phyloP scores from a whole-genome alignment of 2,329 filamentous ascomycete genomes.

The Paraconiothyrium brasiliense region DNA sequence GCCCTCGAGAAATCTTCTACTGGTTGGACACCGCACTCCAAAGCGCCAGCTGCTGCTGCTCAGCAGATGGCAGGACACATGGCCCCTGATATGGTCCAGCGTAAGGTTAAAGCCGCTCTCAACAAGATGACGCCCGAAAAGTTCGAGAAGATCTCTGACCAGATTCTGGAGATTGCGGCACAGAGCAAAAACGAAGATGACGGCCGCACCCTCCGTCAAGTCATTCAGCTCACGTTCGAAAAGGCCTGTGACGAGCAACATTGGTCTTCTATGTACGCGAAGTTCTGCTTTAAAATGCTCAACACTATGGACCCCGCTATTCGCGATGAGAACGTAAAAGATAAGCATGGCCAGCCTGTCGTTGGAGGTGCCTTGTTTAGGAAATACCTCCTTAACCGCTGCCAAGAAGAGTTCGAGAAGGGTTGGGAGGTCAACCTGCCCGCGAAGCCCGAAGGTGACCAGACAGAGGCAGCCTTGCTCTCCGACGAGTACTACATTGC shows the following conservation, averaged over 20 bases:
- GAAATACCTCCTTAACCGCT: constrained; percentile 98
- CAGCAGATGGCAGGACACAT: constrained; percentile 60
- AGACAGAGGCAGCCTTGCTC: constrained; percentile 82
- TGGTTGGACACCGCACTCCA: constrained; percentile 85
- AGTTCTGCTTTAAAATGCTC: constrained; percentile 72
- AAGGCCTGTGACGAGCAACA: constrained; percentile 98
- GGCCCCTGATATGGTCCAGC: constrained; percentile 92
- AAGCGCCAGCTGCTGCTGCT: constrained; percentile 46
- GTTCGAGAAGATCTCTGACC: constrained; percentile 93
- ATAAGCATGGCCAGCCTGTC: constrained; percentile 88
- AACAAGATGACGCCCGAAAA: constrained; percentile 99
- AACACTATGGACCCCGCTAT: constrained; percentile 95
- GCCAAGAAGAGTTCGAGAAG: constrained; percentile 98
- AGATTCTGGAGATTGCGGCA: constrained; percentile 89
- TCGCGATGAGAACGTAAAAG: constrained; percentile 91
- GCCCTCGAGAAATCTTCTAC: constrained; percentile 75
- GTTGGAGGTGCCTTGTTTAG: constrained; percentile 94
- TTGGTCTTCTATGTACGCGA: constrained; percentile 99
- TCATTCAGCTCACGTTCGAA: constrained; percentile 98
- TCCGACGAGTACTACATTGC: constrained; percentile 97
- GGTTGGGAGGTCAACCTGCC: constrained; percentile 94
- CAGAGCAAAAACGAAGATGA: constrained; percentile 97
- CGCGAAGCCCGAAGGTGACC: constrained; percentile 72
- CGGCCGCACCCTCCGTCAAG: constrained; percentile 92
- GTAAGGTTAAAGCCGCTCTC: constrained; percentile 96